phyloP scores from a whole-genome alignment of 202 grass and related monocot genomes.

The Carex arenaria region DNA sequence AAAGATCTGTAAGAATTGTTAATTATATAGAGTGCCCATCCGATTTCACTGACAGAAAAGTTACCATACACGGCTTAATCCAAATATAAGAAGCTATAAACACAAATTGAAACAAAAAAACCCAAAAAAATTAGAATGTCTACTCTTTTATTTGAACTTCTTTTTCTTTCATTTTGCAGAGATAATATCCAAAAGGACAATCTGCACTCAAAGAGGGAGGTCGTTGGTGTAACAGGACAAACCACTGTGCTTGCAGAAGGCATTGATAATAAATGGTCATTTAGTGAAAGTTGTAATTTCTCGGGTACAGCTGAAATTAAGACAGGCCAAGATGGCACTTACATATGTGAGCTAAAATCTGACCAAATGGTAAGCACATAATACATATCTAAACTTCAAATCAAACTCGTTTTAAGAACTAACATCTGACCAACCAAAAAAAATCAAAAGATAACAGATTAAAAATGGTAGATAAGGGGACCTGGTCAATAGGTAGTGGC shows the following conservation, averaged over 20 bases:
- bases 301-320: conserved; percentile 37
- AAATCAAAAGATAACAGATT: neutral
- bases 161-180: conserved; percentile 29
- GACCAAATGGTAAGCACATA: conserved; percentile 45
- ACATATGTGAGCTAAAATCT: conserved; percentile 43
- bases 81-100: neutral
- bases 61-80: neutral
- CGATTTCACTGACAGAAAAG: neutral
- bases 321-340: conserved; percentile 37
- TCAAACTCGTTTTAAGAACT: neutral
- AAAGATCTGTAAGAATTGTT: neutral
- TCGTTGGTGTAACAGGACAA: conserved; percentile 46
- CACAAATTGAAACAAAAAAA: neutral
- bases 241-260: conserved; percentile 57
- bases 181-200: conserved; percentile 32
- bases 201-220: conserved; percentile 28
- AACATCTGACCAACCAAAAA: neutral
- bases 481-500: neutral
- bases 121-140: neutral
- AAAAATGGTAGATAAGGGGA: neutral
- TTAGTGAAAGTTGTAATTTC: conserved; percentile 43
- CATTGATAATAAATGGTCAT: conserved; percentile 54
- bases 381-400: neutral
- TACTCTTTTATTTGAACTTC: neutral
- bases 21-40: neutral